A percentile compares a stretch with the other conserved stretches of the same genome.
Conservation (phyloP, 441 rosid genomes). For the Populus hybrid region DNA sequence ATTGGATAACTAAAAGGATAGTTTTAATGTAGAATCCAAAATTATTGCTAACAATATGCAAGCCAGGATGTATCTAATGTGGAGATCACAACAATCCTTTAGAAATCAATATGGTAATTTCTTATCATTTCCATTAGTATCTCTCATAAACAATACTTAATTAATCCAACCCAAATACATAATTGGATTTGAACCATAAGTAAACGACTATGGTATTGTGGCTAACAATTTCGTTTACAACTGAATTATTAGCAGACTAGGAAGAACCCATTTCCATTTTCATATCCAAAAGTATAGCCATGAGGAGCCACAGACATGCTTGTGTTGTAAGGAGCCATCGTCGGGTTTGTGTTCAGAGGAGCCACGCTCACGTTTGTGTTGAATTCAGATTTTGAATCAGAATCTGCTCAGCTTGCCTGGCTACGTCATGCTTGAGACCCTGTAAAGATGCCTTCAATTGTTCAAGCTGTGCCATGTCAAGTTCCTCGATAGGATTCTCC, state of each 20-base stretch:
- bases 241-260: neutral
- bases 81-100: no score
- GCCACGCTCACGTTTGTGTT: constrained; percentile 3
- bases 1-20: no score
- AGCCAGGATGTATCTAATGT: no score
- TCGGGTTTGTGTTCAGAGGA: no score
- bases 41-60: no score
- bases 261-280: constrained; percentile 15
- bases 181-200: no score
- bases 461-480: constrained; percentile 30
- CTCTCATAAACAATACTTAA: no score
- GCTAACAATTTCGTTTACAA: neutral
- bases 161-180: no score
- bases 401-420: constrained; percentile 31
- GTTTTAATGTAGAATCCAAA: no score
- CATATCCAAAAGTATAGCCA: constrained; percentile 22
- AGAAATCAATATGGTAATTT: no score
- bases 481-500: constrained; percentile 41
- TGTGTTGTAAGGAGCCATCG: neutral
- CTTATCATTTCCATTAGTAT: no score
- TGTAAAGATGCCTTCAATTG: constrained; percentile 27
- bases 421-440: constrained; percentile 16
- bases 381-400: constrained; percentile 18
- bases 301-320: neutral
- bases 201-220: no score